phyloP scores from a whole-genome alignment of 73 alveolate species.

The Urostyla sp. region DNA sequence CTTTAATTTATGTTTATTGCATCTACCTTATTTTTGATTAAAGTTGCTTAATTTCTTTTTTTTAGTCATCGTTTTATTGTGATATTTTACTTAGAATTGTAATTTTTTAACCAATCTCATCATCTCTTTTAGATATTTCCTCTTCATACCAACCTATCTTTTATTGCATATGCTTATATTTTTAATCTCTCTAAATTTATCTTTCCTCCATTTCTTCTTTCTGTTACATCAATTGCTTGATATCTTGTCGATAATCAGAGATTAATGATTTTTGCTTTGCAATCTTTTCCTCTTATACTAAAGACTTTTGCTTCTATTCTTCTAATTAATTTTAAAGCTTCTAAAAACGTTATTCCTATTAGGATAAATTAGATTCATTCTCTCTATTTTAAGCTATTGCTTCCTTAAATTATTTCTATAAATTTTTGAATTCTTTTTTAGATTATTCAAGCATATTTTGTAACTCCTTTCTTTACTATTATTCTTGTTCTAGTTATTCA shows the following conservation, averaged over 20 bases:
- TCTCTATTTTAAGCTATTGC: slow-evolving; percentile 5
- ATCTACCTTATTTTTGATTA: slow-evolving; percentile 10
- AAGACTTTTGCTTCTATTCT: neutral
- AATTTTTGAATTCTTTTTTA: neutral
- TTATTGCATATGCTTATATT: neutral
- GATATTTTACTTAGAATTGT: slow-evolving; percentile 7
- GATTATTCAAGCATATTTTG: neutral
- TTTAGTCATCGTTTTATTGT: slow-evolving; percentile 4
- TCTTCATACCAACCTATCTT: neutral
- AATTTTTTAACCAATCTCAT: slow-evolving; percentile 14
- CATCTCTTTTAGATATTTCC: neutral
- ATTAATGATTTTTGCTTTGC: neutral
- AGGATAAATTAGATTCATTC: neutral
- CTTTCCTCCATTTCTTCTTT: slow-evolving; percentile 7
- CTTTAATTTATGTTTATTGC: slow-evolving; percentile 7
- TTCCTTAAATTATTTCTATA: neutral
- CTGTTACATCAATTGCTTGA: neutral
- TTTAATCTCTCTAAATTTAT: neutral
- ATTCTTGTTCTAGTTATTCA: no score
- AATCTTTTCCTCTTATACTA: neutral
- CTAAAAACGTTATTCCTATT: neutral
- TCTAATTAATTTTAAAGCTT: neutral
- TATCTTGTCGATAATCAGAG: neutral
- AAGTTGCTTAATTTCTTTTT: slow-evolving; percentile 19
- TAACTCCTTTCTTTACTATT: no score